Percentiles rank a stretch among this genome's conserved stretches.
These are phyloP conservation scores for Artemisia argyi DNA, from an alignment of 129 eudicot species.

Conservation along the genomic window DNA sequence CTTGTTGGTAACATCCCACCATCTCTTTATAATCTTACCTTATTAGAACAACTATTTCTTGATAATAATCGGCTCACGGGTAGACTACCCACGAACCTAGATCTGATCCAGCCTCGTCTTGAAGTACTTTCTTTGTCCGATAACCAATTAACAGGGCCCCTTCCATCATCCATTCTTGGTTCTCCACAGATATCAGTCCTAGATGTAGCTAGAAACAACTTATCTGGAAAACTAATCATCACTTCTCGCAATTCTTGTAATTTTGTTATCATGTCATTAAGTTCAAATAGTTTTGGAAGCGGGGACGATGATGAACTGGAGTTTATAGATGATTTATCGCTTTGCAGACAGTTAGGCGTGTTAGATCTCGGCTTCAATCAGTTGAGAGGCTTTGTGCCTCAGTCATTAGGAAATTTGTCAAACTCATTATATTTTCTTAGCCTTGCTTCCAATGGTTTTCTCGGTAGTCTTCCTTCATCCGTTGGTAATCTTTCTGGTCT, in stretches of 20 bases:
- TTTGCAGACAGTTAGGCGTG: constrained; percentile 21
- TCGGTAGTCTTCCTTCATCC: constrained; percentile 31
- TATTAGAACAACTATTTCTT: constrained; percentile 23
- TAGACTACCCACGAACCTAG: constrained; percentile 22
- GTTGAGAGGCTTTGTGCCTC: constrained; percentile 28
- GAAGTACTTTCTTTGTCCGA: constrained; percentile 5
- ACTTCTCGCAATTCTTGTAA: constrained; percentile 15
- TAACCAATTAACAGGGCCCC: constrained; percentile 26
- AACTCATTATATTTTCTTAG: constrained; percentile 7
- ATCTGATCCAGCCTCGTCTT: constrained; percentile 9
- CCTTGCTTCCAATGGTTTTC: constrained; percentile 5
- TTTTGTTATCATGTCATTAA: not conserved
- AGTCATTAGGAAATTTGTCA: constrained; percentile 33
- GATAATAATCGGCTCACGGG: constrained; percentile 29
- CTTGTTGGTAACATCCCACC: constrained; percentile 39
- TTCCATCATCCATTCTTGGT: constrained; percentile 28
- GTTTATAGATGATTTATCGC: constrained; percentile 24
- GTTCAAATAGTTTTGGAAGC: constrained; percentile 31
- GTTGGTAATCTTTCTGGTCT: constrained; percentile 26
- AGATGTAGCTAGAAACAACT: constrained; percentile 28
- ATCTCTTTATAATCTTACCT: constrained; percentile 29
- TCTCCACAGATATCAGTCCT: constrained; percentile 18
- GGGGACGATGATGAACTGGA: constrained; percentile 37
- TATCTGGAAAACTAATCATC: constrained; percentile 39
- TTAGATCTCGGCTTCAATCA: constrained; percentile 27